Percentiles rank a stretch among this genome's conserved stretches.
Conservation (phyloP, 1,139 yeast species). For the Diutina rugosa region DNA sequence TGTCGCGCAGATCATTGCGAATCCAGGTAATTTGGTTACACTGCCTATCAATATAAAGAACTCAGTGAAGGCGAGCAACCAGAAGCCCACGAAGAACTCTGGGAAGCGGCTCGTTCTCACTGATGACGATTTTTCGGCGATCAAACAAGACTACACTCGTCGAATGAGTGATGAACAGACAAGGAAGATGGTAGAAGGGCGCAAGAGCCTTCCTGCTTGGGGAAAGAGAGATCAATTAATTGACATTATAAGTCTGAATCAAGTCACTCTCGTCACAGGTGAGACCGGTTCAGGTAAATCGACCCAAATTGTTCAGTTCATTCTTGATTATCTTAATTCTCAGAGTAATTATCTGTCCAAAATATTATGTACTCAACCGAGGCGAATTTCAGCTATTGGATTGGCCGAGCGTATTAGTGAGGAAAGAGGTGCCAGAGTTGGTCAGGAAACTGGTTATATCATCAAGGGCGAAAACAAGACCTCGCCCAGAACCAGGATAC, state of each 20-base stretch:
- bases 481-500: slow-evolving; percentile 45
- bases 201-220: slow-evolving; percentile 79
- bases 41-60: neutral
- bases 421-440: slow-evolving; percentile 59
- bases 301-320: slow-evolving; percentile 83
- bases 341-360: slow-evolving; percentile 37
- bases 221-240: slow-evolving; percentile 43
- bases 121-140: slow-evolving; percentile 11
- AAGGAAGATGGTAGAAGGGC: slow-evolving; percentile 13
- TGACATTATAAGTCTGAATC: slow-evolving; percentile 39
- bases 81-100: neutral
- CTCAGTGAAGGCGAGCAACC: neutral
- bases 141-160: slow-evolving; percentile 13
- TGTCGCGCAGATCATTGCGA: slow-evolving; percentile 39
- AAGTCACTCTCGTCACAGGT: slow-evolving; percentile 76
- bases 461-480: slow-evolving; percentile 85
- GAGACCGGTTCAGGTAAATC: slow-evolving; percentile 97
- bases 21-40: slow-evolving; percentile 44
- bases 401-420: slow-evolving; percentile 86
- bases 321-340: slow-evolving; percentile 48
- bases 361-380: slow-evolving; percentile 85
- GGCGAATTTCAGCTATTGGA: slow-evolving; percentile 92
- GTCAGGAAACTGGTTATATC: slow-evolving; percentile 76
- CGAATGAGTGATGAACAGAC: slow-evolving; percentile 9
- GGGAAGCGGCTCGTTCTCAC: neutral